These are phyloP conservation scores for Eutreptiella sp. DNA, from an alignment of 208 protist species.

Conservation along the genomic window DNA sequence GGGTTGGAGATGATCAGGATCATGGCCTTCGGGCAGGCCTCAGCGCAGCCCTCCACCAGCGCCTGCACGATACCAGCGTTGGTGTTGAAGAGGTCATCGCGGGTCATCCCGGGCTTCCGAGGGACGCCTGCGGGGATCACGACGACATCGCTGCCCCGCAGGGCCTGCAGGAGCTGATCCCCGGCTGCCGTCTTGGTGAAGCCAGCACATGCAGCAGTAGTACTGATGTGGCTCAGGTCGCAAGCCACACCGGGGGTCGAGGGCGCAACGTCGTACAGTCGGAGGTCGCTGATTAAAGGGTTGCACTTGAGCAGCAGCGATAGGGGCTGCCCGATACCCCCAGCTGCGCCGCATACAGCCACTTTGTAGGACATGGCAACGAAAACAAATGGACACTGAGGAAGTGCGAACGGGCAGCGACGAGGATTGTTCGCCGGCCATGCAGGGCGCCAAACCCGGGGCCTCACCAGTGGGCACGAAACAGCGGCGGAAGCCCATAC, in stretches of 20 bases:
- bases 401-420: too few species aligned
- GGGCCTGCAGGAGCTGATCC: slow-evolving; percentile 49
- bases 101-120: slow-evolving; percentile 92
- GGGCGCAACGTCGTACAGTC: slow-evolving; percentile 74
- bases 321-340: slow-evolving; percentile 76
- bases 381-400: background rate
- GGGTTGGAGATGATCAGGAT: slow-evolving; percentile 91
- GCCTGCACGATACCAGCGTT: slow-evolving; percentile 86
- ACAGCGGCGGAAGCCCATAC: too few species aligned
- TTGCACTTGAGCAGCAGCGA: slow-evolving; percentile 68
- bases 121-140: slow-evolving; percentile 89
- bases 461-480: too few species aligned
- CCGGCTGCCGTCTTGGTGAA: too few species aligned
- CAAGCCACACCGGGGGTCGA: slow-evolving; percentile 81
- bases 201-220: slow-evolving; percentile 59
- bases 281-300: slow-evolving; percentile 69
- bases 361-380: slow-evolving; percentile 41
- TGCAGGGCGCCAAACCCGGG: too few species aligned
- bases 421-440: too few species aligned
- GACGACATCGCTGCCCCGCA: slow-evolving; percentile 77
- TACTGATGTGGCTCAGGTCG: slow-evolving; percentile 84
- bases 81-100: slow-evolving; percentile 91
- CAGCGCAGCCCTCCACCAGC: slow-evolving; percentile 69
- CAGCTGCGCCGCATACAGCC: slow-evolving; percentile 69
- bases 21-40: slow-evolving; percentile 72